These are phyloP conservation scores for Monosporascus sp. DNA, from an alignment of 2,329 filamentous ascomycete genomes.

Conservation along the genomic window DNA sequence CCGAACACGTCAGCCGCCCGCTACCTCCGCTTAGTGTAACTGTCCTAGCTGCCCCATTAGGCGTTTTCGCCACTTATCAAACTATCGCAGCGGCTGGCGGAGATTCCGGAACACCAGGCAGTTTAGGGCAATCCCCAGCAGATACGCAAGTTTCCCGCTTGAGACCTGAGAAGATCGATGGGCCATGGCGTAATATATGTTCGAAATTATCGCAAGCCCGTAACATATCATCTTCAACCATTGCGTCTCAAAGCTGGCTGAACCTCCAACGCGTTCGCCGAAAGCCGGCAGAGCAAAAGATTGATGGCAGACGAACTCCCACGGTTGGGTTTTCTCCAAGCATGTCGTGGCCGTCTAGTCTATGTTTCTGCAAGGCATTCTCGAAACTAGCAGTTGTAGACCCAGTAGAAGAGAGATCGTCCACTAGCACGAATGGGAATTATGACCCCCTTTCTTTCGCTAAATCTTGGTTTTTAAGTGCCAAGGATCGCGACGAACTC, in stretches of 20 bases:
- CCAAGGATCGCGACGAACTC: conserved; percentile 41
- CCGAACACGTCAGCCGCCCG: conserved; percentile 36
- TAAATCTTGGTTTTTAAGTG: conserved; percentile 41
- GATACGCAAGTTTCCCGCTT: conserved; percentile 44
- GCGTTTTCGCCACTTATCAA: conserved; percentile 39
- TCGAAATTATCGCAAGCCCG: conserved; percentile 44
- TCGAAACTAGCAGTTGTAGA: conserved; percentile 35
- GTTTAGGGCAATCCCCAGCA: conserved; percentile 41
- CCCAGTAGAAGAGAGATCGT: conserved; percentile 32
- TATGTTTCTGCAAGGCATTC: conserved; percentile 47
- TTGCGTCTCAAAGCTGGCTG: conserved; percentile 41
- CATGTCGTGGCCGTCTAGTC: conserved; percentile 48
- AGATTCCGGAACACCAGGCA: conserved; percentile 29
- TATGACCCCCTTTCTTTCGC: conserved; percentile 46
- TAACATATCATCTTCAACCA: conserved; percentile 39
- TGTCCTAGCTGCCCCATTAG: conserved; percentile 51
- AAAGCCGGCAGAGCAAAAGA: conserved; percentile 35
- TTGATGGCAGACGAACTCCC: conserved; percentile 36
- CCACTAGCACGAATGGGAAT: conserved; percentile 33
- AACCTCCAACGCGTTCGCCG: conserved; percentile 43
- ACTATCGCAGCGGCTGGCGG: conserved; percentile 25
- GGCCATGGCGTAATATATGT: conserved; percentile 46
- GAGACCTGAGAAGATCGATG: conserved; percentile 34
- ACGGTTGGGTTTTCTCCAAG: conserved; percentile 29
- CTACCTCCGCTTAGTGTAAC: conserved; percentile 36